Base-by-base conservation (phyloP, 1,139 yeast species). In the Hansenula lynferdii region DNA sequence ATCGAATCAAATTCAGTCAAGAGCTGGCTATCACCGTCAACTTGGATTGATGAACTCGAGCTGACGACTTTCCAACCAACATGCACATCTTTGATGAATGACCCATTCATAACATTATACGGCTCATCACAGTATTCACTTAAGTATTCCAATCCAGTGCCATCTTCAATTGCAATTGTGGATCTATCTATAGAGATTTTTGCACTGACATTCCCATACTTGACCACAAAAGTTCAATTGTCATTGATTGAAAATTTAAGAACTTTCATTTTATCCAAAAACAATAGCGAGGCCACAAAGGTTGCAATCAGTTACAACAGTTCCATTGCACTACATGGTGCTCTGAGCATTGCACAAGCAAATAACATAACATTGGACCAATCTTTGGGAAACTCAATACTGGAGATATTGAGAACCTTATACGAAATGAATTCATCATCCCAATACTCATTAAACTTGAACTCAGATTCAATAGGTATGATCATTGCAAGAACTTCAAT, bases 161-260 rank as follows among this genome's bases (percentile, higher is more conserved):
- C 58, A 12, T 56, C 74, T 11, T 57, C 67, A 2, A 78, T 82
- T 0, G 70, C 86, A 20, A 69, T 85, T 11, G 74, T 87, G 18
- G 96, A 92, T 59, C 60, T 76, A 2, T 81, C 96, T 0, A 80
- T 92, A 51, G 89, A 83, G 43, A 67, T 89, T 6, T 85, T 89
- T 53, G 80, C 85, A 10, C 54, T 73, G 8, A 70, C 84, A 1
- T 84, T 92, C 49, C 87, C 95, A 0, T 68, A 72, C 43, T 72
- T 92, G 50, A 77, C 90, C n/a, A 61, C 77, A 9, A 85, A 87
- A 46, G 84, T 92, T 40, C 97, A 92, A 54, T 81, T 84, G 41
- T 87, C 97, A 2, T 69, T 92, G 27, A 61, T 92, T 34, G 97
- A 90, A 49, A 89, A 83, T 43, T 64, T 92, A 45, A 71, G 90